phyloP scores from a whole-genome alignment of 2,329 filamentous ascomycete species.

The Pseudogymnoascus sp. region DNA sequence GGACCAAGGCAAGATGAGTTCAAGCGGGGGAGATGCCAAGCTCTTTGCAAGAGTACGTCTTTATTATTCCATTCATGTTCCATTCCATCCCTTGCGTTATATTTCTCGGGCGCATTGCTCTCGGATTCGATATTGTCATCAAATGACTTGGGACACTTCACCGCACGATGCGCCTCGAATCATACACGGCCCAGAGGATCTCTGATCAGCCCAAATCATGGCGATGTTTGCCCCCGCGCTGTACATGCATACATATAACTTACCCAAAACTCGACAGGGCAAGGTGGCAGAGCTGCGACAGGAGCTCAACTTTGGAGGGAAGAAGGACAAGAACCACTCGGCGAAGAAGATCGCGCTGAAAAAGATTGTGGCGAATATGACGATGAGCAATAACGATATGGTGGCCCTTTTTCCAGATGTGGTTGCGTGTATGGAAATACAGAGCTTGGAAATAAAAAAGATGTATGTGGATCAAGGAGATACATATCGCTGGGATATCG shows the following conservation, averaged over 20 bases:
- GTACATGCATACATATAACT: slow-evolving; percentile 18
- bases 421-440: slow-evolving; percentile 89
- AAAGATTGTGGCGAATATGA: slow-evolving; percentile 99
- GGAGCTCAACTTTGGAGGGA: slow-evolving; percentile 87
- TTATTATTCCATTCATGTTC: slow-evolving; percentile 19
- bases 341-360: slow-evolving; percentile 97
- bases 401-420: slow-evolving; percentile 93
- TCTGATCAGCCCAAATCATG: slow-evolving; percentile 8
- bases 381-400: slow-evolving; percentile 99
- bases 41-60: slow-evolving; percentile 89
- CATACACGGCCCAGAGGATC: slow-evolving; percentile 15
- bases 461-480: slow-evolving; percentile 57
- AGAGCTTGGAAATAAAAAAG: slow-evolving; percentile 97
- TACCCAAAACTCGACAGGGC: slow-evolving; percentile 58
- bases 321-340: slow-evolving; percentile 95
- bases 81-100: slow-evolving; percentile 2
- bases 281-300: slow-evolving; percentile 96
- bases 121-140: slow-evolving; percentile 2
- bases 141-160: slow-evolving; percentile 2
- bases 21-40: slow-evolving; percentile 88
- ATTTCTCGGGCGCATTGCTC: neutral
- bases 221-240: slow-evolving; percentile 29
- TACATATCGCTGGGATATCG: neutral
- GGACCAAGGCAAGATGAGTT: slow-evolving; percentile 26
- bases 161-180: slow-evolving; percentile 15